These are phyloP conservation scores for Candolleomyces aberdarensis DNA, from an alignment of 768 basidiomycete species.

Conservation along the genomic window DNA sequence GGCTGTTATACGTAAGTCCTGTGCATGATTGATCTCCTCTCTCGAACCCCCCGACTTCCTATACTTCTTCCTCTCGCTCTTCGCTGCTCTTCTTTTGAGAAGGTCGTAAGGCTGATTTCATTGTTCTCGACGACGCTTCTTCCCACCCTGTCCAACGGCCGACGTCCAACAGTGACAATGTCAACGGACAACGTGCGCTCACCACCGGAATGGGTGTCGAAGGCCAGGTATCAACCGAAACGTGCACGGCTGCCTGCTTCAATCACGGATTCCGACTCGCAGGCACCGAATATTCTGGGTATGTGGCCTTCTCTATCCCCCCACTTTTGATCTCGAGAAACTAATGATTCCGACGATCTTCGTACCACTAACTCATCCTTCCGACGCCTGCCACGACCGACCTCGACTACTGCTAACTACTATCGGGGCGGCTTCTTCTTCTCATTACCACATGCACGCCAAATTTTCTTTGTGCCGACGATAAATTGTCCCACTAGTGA, in stretches of 20 bases:
- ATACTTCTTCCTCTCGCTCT: conserved; percentile 9
- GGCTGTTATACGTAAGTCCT: conserved; percentile 68
- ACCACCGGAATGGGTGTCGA: conserved; percentile 29
- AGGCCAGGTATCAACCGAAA: conserved; percentile 50
- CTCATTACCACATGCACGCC: background rate
- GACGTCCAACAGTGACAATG: conserved; percentile 34
- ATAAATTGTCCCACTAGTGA: conserved; percentile 27
- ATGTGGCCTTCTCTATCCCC: conserved; percentile 13
- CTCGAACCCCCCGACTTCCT: background rate
- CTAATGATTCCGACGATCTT: background rate
- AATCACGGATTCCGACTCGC: conserved; percentile 40
- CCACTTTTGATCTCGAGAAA: background rate
- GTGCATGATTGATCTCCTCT: background rate
- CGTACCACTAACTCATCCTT: background rate
- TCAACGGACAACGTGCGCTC: conserved; percentile 41
- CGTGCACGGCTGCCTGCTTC: conserved; percentile 62
- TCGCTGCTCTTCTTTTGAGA: conserved; percentile 22
- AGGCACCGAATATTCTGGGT: conserved; percentile 39
- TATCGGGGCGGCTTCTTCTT: background rate
- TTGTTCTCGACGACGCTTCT: background rate
- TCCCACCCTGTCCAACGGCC: background rate
- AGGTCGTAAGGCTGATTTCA: conserved; percentile 34
- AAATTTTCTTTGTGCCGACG: background rate
- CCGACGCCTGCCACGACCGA: background rate
- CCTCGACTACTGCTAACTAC: background rate